Evolutionary conservation across 192 early-diverging fungal genomes (phyloP).

Genomic region (Coemansia sp.): DNA sequence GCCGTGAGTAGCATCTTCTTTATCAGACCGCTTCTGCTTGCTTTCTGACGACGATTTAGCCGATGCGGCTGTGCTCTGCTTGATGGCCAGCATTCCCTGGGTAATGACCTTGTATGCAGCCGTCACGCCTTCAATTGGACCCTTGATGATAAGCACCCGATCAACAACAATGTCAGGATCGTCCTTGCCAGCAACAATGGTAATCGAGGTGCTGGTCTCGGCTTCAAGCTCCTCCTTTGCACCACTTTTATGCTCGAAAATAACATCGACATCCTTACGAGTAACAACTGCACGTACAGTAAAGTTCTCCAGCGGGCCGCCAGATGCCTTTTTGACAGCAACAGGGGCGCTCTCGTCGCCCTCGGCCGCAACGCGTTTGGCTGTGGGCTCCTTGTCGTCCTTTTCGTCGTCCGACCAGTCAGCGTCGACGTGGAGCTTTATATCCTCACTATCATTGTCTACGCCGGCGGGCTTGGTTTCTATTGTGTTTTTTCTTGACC

Average conservation of each 20-base stretch:
- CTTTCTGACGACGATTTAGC: neutral
- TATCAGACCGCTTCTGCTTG: slow-evolving; percentile 4
- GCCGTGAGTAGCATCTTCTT: neutral
- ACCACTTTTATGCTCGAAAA: slow-evolving; percentile 29
- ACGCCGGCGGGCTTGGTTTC: slow-evolving; percentile 12
- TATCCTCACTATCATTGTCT: slow-evolving; percentile 36
- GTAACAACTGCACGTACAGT: slow-evolving; percentile 51
- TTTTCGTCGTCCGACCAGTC: slow-evolving; percentile 54
- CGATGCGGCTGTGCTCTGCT: neutral
- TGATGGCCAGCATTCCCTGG: slow-evolving; percentile 33
- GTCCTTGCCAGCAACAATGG: slow-evolving; percentile 45
- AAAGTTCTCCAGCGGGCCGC: slow-evolving; percentile 32
- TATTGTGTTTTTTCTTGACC: slow-evolving; percentile 21
- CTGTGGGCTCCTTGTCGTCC: slow-evolving; percentile 39
- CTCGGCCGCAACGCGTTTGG: slow-evolving; percentile 38
- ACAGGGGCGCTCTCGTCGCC: slow-evolving; percentile 15
- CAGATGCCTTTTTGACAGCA: slow-evolving; percentile 15
- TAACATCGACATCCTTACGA: slow-evolving; percentile 48
- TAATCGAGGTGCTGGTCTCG: slow-evolving; percentile 18
- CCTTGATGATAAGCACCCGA: slow-evolving; percentile 46
- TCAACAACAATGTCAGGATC: slow-evolving; percentile 56
- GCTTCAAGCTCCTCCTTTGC: slow-evolving; percentile 27
- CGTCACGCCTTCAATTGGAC: slow-evolving; percentile 34
- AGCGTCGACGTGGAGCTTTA: slow-evolving; percentile 50
- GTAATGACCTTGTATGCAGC: slow-evolving; percentile 30